These are phyloP conservation scores for Candida glucosophila DNA, from an alignment of 1,139 yeast genomes.

Conservation along the genomic window DNA sequence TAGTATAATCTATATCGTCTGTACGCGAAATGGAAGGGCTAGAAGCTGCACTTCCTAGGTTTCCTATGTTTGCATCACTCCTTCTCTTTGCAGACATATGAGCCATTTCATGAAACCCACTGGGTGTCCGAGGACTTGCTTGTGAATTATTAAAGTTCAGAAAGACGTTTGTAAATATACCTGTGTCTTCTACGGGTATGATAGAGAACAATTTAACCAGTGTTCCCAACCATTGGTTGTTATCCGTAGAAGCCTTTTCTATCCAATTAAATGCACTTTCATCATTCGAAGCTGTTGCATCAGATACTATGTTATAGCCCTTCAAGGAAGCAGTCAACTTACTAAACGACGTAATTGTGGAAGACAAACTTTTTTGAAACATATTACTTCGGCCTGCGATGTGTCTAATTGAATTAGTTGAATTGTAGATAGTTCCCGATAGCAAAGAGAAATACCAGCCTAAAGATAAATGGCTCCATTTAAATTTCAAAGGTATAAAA, in stretches of 20 bases:
- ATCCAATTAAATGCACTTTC: slow-evolving; percentile 10
- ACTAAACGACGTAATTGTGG: slow-evolving; percentile 36
- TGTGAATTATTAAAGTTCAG: slow-evolving; percentile 11
- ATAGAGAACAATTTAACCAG: slow-evolving; percentile 52
- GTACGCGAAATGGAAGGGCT: slow-evolving; percentile 14
- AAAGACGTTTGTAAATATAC: slow-evolving; percentile 33
- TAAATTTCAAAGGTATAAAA: slow-evolving; percentile 44
- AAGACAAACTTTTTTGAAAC: slow-evolving; percentile 27
- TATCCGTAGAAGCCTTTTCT: slow-evolving; percentile 17
- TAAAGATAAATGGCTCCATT: slow-evolving; percentile 55
- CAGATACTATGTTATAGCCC: slow-evolving; percentile 11
- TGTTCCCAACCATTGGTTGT: slow-evolving; percentile 60
- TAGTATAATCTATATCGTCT: slow-evolving; percentile 21
- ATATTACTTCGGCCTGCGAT: slow-evolving; percentile 18
- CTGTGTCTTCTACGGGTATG: slow-evolving; percentile 29
- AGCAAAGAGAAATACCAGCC: slow-evolving; percentile 73
- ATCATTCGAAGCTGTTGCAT: slow-evolving; percentile 4
- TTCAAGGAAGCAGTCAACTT: slow-evolving; percentile 38
- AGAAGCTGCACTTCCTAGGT: too few relatives aligned
- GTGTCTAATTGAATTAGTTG: slow-evolving; percentile 19
- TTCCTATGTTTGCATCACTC: slow-evolving; percentile 32
- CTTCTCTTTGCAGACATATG: slow-evolving; percentile 39
- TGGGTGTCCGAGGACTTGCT: slow-evolving; percentile 21
- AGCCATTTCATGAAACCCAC: slow-evolving; percentile 48
- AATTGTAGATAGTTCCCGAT: slow-evolving; percentile 57